Evolutionary conservation across 2,329 filamentous ascomycete species (phyloP).

Genomic region (Xylaria multiplex): DNA sequence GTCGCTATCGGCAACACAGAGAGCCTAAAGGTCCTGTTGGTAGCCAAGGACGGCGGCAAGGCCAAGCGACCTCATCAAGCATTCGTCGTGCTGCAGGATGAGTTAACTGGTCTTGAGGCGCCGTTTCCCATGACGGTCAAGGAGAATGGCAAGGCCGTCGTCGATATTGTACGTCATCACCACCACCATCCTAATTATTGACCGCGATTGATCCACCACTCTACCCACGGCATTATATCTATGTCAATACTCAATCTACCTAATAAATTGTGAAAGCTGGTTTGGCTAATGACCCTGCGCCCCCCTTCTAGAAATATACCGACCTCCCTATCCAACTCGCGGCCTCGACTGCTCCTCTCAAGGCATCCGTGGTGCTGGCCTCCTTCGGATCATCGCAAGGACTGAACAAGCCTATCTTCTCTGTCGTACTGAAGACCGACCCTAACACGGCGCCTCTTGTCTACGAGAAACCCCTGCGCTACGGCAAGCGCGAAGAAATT

Average conservation of each 20-base stretch:
- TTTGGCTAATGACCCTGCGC: slow-evolving; percentile 11
- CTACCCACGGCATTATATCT: too few species aligned
- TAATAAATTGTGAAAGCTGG: background rate
- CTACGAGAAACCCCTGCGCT: slow-evolving; percentile 78
- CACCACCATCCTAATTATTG: slow-evolving; percentile 46
- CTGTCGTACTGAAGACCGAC: slow-evolving; percentile 74
- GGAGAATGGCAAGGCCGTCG: slow-evolving; percentile 84
- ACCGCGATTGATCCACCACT: background rate
- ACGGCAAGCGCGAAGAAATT: slow-evolving; percentile 85
- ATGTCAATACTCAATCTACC: background rate
- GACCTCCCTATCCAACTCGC: slow-evolving; percentile 89
- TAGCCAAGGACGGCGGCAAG: slow-evolving; percentile 79
- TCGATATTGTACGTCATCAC: slow-evolving; percentile 76
- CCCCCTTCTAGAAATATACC: slow-evolving; percentile 75
- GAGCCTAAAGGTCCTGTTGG: slow-evolving; percentile 83
- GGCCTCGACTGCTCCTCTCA: slow-evolving; percentile 71
- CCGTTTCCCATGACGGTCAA: slow-evolving; percentile 87
- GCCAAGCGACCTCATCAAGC: slow-evolving; percentile 92
- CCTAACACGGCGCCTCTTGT: slow-evolving; percentile 66
- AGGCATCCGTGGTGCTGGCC: slow-evolving; percentile 83
- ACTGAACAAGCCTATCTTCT: slow-evolving; percentile 76
- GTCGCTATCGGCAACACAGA: slow-evolving; percentile 74
- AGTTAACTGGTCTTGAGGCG: slow-evolving; percentile 79
- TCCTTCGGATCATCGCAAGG: slow-evolving; percentile 82
- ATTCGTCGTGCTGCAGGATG: slow-evolving; percentile 84